Conservation (phyloP, 768 basidiomycete genomes). For the Botryobasidium botryosum region DNA sequence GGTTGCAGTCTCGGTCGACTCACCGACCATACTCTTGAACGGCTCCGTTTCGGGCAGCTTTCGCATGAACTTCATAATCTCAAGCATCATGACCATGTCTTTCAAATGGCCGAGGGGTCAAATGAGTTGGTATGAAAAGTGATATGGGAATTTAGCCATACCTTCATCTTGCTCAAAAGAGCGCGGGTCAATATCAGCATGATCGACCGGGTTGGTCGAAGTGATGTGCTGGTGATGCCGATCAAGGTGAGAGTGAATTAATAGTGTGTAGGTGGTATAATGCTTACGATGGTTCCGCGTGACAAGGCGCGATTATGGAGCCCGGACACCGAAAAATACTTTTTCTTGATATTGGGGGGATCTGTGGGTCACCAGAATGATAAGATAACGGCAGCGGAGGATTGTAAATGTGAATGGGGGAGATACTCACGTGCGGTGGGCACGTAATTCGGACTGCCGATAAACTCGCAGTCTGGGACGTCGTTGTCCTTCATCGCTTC, state of each 20-base stretch:
- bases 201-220: background rate
- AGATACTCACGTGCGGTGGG: too few species aligned
- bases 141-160: too few species aligned
- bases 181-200: background rate
- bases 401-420: too few species aligned
- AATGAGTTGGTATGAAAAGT: too few species aligned
- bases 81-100: conserved; percentile 11
- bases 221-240: background rate
- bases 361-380: too few species aligned
- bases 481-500: background rate
- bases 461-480: background rate
- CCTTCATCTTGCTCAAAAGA: background rate
- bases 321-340: conserved; percentile 25
- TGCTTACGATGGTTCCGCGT: conserved; percentile 19
- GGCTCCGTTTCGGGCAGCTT: conserved; percentile 14
- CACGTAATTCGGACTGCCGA: background rate
- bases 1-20: background rate
- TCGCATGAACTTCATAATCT: conserved; percentile 18
- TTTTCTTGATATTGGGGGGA: background rate
- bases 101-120: too few species aligned
- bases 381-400: too few species aligned
- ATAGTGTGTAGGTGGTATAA: background rate
- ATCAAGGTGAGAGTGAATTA: too few species aligned
- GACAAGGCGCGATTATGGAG: conserved; percentile 30
- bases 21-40: background rate